phyloP scores from a whole-genome alignment of 345 rosid genomes.

The Tarenaya hassleriana region DNA sequence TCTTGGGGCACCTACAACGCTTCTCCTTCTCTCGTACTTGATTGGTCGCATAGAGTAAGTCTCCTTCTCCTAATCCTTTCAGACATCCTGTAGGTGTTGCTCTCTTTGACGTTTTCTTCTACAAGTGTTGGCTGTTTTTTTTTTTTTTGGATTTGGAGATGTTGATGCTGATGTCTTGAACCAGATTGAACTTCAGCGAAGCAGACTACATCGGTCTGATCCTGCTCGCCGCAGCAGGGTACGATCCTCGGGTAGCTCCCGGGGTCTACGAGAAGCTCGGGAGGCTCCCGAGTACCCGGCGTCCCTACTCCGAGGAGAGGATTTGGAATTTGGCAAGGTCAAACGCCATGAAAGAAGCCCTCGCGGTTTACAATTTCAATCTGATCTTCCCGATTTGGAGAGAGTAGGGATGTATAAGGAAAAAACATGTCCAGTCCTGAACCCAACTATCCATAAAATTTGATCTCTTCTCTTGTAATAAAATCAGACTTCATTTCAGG shows the following conservation, averaged over 20 bases:
- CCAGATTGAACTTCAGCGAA: too few relatives aligned
- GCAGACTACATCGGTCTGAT: constrained; percentile 86
- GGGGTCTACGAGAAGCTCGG: constrained; percentile 75
- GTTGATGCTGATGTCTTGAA: too few relatives aligned
- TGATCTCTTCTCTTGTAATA: too few relatives aligned
- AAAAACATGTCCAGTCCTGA: too few relatives aligned
- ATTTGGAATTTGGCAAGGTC: constrained; percentile 66
- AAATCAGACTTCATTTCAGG: too few relatives aligned
- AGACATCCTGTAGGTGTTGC: not conserved
- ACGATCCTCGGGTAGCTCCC: constrained; percentile 84
- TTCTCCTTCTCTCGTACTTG: constrained; percentile 72
- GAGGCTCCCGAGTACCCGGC: constrained; percentile 47
- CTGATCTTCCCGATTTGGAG: constrained; percentile 73
- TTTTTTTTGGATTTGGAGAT: too few relatives aligned
- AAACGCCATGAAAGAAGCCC: constrained; percentile 88
- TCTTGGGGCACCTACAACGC: constrained; percentile 58
- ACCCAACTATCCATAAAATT: too few relatives aligned
- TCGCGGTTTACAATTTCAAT: constrained; percentile 48
- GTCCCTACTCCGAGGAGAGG: constrained; percentile 47
- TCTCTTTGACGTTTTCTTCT: not conserved
- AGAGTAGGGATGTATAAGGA: too few relatives aligned
- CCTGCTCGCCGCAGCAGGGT: constrained; percentile 80
- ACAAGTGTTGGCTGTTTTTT: too few relatives aligned
- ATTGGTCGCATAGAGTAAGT: constrained; percentile 80
- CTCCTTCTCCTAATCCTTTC: not conserved